These are phyloP conservation scores for Tetrapyrgos nigripes DNA, from an alignment of 1,284 basidiomycete genomes.

Conservation along the genomic window DNA sequence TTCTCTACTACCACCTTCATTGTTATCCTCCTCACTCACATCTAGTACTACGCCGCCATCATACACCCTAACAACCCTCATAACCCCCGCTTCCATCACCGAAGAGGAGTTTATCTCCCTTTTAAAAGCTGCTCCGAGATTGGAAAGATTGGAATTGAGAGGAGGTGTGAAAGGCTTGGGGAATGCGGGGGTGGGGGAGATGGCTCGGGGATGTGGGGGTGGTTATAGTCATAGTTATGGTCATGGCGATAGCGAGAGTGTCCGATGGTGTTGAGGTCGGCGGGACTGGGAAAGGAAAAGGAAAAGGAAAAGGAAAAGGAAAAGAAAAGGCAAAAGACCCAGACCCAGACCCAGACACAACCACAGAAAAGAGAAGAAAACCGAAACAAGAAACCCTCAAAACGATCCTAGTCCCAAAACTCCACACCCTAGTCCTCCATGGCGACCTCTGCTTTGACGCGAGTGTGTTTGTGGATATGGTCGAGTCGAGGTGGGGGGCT, in stretches of 20 bases:
- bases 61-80: not conserved
- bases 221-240: too few relatives aligned
- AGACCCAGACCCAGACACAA: not conserved
- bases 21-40: too few relatives aligned
- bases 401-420: not conserved
- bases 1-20: too few relatives aligned
- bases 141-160: not conserved
- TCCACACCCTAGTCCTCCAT: not conserved
- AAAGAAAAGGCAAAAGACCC: not conserved
- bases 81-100: not conserved
- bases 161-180: not conserved
- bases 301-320: not conserved
- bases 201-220: too few relatives aligned
- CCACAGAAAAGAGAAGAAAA: too few relatives aligned
- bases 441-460: not conserved
- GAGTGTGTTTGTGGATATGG: not conserved
- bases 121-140: not conserved
- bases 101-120: not conserved
- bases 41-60: too few relatives aligned
- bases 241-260: too few relatives aligned
- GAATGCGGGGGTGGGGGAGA: not conserved
- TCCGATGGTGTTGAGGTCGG: not conserved
- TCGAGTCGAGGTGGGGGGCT: constrained; percentile 17
- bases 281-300: not conserved
- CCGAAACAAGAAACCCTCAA: too few relatives aligned